Conservation (phyloP, 345 rosid genomes). For the Brassica napus region DNA sequence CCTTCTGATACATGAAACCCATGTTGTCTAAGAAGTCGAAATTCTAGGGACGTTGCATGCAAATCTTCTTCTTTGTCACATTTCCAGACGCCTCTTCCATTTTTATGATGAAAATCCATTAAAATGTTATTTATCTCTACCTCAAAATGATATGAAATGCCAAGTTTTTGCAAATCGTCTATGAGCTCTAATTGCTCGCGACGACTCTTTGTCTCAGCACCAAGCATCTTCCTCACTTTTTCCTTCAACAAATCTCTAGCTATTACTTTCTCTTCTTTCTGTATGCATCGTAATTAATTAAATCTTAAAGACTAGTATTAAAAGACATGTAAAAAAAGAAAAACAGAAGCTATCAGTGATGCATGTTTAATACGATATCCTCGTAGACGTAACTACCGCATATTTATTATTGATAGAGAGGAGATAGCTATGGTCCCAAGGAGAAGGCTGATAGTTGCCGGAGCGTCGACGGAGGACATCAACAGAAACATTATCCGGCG, state of each 20-base stretch:
- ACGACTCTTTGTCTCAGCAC: neutral
- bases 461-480: conserved; percentile 21
- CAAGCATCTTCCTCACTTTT: conserved; percentile 20
- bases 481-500: neutral
- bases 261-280: neutral
- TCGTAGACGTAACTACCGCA: conserved; percentile 6
- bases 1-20: conserved; percentile 35
- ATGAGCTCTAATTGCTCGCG: conserved; percentile 17
- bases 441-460: conserved; percentile 34
- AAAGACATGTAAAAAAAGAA: too few species aligned
- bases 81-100: neutral
- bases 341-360: too few species aligned
- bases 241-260: conserved; percentile 13
- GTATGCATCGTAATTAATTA: neutral
- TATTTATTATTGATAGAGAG: conserved; percentile 15
- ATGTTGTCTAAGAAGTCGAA: conserved; percentile 42
- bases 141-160: conserved; percentile 50
- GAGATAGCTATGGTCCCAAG: conserved; percentile 27
- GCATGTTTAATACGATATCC: too few species aligned
- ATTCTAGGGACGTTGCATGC: conserved; percentile 23
- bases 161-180: conserved; percentile 32
- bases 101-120: neutral
- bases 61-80: conserved; percentile 3
- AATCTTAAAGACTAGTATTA: neutral
- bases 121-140: conserved; percentile 27